These are phyloP conservation scores for Aspergillus incahuasiensis DNA, from an alignment of 495 filamentous ascomycete genomes.

Conservation along the genomic window DNA sequence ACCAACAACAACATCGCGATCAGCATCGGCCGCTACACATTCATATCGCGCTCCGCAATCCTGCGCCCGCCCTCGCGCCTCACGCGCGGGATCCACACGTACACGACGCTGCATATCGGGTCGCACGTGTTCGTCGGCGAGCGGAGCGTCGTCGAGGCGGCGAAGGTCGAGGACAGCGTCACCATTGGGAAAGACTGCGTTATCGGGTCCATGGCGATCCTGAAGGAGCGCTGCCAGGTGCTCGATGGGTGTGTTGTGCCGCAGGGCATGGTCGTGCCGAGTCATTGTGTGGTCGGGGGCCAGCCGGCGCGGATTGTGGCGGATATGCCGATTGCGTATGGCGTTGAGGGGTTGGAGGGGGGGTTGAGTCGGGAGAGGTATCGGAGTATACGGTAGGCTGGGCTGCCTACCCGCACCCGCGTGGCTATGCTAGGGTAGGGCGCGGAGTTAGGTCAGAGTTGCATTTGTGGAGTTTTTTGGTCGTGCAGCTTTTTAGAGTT, in stretches of 20 bases:
- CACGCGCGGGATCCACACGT: constrained; percentile 53
- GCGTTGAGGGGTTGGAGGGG: constrained; percentile 47
- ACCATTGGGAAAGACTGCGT: constrained; percentile 70
- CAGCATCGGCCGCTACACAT: constrained; percentile 81
- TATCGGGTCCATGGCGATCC: constrained; percentile 77
- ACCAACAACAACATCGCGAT: constrained; percentile 54
- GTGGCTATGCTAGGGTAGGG: neutral
- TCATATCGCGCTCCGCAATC: constrained; percentile 67
- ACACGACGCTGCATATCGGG: constrained; percentile 83
- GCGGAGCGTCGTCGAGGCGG: constrained; percentile 68
- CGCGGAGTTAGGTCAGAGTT: neutral
- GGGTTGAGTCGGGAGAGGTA: constrained; percentile 46
- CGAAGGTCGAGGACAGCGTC: constrained; percentile 74
- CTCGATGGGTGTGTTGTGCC: constrained; percentile 80
- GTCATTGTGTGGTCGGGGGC: constrained; percentile 80
- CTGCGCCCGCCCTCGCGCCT: constrained; percentile 73
- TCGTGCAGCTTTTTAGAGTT: neutral
- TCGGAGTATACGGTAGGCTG: constrained; percentile 35
- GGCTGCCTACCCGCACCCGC: no score
- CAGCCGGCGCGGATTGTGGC: constrained; percentile 77
- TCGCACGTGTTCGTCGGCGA: constrained; percentile 88
- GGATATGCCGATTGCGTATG: constrained; percentile 79
- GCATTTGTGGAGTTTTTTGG: no score
- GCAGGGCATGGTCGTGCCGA: constrained; percentile 83
- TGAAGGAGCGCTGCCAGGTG: constrained; percentile 85